These are phyloP conservation scores for Cladophialophora carrionii DNA, from an alignment of 2,329 filamentous ascomycete species.

Conservation along the genomic window DNA sequence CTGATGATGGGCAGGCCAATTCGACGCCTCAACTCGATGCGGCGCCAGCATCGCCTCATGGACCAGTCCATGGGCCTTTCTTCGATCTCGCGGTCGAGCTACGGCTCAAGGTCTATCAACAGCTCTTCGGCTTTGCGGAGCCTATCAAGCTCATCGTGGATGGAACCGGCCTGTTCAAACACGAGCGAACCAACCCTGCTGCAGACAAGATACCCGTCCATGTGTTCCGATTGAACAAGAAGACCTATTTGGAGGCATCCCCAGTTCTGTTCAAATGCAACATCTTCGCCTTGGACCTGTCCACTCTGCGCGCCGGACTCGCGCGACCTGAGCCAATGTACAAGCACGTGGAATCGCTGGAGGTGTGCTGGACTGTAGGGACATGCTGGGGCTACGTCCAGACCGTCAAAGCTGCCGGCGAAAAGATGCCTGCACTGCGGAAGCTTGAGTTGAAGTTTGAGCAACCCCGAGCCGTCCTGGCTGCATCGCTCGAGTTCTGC, in stretches of 20 bases:
- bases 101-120: slow-evolving; percentile 19
- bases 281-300: slow-evolving; percentile 11
- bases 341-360: not conserved
- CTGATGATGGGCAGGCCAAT: not conserved
- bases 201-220: slow-evolving; percentile 1
- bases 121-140: not conserved
- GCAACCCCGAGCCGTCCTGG: not conserved
- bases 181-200: not conserved
- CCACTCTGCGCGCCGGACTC: not conserved
- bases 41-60: not conserved
- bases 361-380: slow-evolving; percentile 11
- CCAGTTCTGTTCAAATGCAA: slow-evolving; percentile 14
- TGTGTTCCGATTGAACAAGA: slow-evolving; percentile 3
- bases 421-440: slow-evolving; percentile 6
- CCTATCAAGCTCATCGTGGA: slow-evolving; percentile 9
- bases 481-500: slow-evolving; percentile 16
- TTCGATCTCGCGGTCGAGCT: slow-evolving; percentile 19
- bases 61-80: slow-evolving; percentile 5
- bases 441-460: slow-evolving; percentile 9
- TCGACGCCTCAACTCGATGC: not conserved
- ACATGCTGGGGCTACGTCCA: slow-evolving; percentile 9
- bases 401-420: not conserved
- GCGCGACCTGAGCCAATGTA: not conserved
- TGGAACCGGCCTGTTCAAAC: slow-evolving; percentile 6
- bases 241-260: slow-evolving; percentile 13